Base-by-base conservation (phyloP, 768 basidiomycete species). In the Pluteus cervinus region DNA sequence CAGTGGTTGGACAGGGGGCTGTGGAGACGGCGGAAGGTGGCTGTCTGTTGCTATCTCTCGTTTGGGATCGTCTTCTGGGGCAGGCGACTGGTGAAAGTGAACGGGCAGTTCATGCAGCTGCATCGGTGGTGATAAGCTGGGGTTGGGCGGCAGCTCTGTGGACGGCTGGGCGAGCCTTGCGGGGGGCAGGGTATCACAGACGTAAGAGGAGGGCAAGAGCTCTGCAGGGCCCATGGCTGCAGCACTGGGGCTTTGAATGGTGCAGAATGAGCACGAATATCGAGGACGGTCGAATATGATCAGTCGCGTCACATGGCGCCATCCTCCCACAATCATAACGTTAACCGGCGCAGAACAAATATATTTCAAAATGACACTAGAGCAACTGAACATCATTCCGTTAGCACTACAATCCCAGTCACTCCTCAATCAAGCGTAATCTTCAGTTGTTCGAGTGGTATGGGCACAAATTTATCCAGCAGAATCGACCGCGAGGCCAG, bases 401-500 rank as follows among this genome's bases (percentile, higher is more conserved):
- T 31, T 39, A 48, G 33, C 49, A 51, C 39, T 41, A 29, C 42
- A 41, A 31, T n/a, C n/a, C n/a, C n/a, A n/a, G n/a, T 24, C 45
- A 41, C 43, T 14, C 31, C 60, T 84, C 72, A 91, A 63, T 97
- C 92, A 66, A 97, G 75, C 62, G 84, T 80, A 65, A 97, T 90
- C 71, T 82, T 81, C 67, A 97, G 66, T 63, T 96, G 82, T 59
- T 98, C 93, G 62, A 92, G 70, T 61, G 94, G 92, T 84, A 97
- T 94, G 61, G 96, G 96, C 62, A 84, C 85, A 69, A 97, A 98
- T 48, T 76, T 79, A 55, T 93, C 81, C 60, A 97, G 63, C 58
- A 83, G 76, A 66, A 97, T 88, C 32, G 79, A 80, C 63, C 88
- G 80, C 48, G 76, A 81, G 64, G 74, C 76, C 60, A 99, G 78